Evolutionary conservation across 2,329 filamentous ascomycete species (phyloP).

Genomic region (Spiromastix sp.): DNA sequence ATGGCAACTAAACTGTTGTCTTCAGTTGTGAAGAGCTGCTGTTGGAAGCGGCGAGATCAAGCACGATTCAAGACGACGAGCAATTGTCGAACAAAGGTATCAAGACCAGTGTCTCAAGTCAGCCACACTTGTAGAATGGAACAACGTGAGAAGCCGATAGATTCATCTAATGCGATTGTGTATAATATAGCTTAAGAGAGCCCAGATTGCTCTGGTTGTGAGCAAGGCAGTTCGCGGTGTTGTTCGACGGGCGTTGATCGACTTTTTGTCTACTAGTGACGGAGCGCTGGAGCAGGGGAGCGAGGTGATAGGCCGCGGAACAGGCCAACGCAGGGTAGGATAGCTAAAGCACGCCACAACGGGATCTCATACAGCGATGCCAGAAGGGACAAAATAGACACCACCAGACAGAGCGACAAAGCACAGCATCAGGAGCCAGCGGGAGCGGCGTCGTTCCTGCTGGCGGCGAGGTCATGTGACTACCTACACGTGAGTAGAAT

Average conservation of each 20-base stretch:
- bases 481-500: no score
- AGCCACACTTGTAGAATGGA: no score
- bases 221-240: background rate
- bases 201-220: conserved; percentile 1
- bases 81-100: no score
- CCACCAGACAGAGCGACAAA: no score
- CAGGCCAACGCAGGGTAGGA: background rate
- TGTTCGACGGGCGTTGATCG: conserved; percentile 1
- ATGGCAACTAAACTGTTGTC: conserved; percentile 20
- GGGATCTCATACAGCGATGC: background rate
- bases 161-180: conserved; percentile 4
- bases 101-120: no score
- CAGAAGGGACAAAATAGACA: background rate
- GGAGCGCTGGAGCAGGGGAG: background rate
- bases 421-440: no score
- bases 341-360: conserved; percentile 1
- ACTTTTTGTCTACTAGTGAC: conserved; percentile 5
- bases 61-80: no score
- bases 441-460: no score
- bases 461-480: no score
- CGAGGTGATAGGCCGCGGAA: conserved; percentile 3
- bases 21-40: conserved; percentile 13
- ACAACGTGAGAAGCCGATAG: no score
- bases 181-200: background rate
- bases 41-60: background rate